Evolutionary conservation across 2,329 filamentous ascomycete species (phyloP).

Genomic region (Lizonia empirigonia): DNA sequence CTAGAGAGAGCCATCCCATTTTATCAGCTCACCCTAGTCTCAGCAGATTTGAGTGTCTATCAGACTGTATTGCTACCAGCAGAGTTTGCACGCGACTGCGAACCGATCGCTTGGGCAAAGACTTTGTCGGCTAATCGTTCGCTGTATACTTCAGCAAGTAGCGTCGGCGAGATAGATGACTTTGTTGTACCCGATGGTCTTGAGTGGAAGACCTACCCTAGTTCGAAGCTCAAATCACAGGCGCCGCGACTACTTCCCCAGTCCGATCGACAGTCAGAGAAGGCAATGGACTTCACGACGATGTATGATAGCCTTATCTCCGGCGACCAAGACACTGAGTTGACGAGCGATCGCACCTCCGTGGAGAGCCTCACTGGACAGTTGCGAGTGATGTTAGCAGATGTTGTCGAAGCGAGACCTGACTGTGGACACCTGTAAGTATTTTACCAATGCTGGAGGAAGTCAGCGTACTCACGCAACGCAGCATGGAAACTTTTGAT

Average conservation of each 20-base stretch:
- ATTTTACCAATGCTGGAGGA: no score
- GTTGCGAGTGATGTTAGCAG: conserved; percentile 21
- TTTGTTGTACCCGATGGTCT: conserved; percentile 39
- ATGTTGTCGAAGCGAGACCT: conserved; percentile 5
- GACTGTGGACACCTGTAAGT: conserved; percentile 35
- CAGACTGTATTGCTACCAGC: conserved; percentile 28
- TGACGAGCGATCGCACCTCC: conserved; percentile 11
- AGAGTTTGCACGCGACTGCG: conserved; percentile 3
- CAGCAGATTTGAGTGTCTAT: conserved; percentile 34
- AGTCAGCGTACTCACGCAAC: conserved; percentile 4
- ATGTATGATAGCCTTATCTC: conserved; percentile 24
- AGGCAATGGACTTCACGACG: conserved; percentile 14
- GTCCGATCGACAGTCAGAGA: background rate
- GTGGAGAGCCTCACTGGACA: conserved; percentile 19
- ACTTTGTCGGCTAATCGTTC: background rate
- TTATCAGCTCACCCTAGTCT: conserved; percentile 31
- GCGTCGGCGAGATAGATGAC: conserved; percentile 28
- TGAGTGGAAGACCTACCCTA: conserved; percentile 19
- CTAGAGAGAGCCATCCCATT: conserved; percentile 26
- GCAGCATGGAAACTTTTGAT: conserved; percentile 31
- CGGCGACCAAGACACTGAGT: background rate
- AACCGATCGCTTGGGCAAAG: conserved; percentile 7
- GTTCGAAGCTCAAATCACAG: conserved; percentile 15
- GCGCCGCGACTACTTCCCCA: conserved; percentile 1
- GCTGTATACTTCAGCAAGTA: background rate